These are phyloP conservation scores for Penicillium sp. DNA, from an alignment of 2,329 filamentous ascomycete species.

Conservation along the genomic window DNA sequence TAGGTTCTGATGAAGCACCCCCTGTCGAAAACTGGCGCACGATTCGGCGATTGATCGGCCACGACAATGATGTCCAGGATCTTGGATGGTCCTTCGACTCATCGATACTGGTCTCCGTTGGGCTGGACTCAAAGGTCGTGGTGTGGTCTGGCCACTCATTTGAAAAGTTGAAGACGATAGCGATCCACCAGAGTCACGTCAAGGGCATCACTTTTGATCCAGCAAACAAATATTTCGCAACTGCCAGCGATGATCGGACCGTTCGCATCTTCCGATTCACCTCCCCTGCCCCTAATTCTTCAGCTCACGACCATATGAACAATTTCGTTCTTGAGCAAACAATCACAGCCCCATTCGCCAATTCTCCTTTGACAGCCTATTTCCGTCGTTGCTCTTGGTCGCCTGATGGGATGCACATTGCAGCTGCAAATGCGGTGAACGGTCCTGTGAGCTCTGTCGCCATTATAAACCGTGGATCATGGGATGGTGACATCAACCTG, in stretches of 20 bases:
- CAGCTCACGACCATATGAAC: constrained; percentile 90
- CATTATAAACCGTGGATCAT: constrained; percentile 85
- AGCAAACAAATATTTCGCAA: constrained; percentile 98
- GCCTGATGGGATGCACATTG: constrained; percentile 94
- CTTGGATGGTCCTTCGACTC: constrained; percentile 96
- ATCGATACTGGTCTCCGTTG: constrained; percentile 92
- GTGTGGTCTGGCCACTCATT: constrained; percentile 98
- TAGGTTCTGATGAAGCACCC: constrained; percentile 80
- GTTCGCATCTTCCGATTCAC: constrained; percentile 97
- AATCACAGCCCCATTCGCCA: constrained; percentile 81
- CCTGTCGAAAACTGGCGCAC: constrained; percentile 99
- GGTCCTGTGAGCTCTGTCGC: constrained; percentile 96
- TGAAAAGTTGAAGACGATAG: constrained; percentile 92
- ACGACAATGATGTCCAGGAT: constrained; percentile 98
- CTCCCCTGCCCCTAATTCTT: constrained; percentile 84
- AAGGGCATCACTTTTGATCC: constrained; percentile 99
- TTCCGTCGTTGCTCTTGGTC: constrained; percentile 97
- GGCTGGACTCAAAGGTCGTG: constrained; percentile 94
- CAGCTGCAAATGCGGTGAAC: constrained; percentile 94
- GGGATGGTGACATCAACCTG: constrained; percentile 96
- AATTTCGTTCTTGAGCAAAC: constrained; percentile 96
- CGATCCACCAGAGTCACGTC: constrained; percentile 93
- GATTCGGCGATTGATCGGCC: constrained; percentile 85
- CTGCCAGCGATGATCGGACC: constrained; percentile 91
- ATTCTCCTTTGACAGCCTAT: constrained; percentile 92